phyloP scores from a whole-genome alignment of 2,329 filamentous ascomycete genomes.

The Neodidymelliopsis sp. region DNA sequence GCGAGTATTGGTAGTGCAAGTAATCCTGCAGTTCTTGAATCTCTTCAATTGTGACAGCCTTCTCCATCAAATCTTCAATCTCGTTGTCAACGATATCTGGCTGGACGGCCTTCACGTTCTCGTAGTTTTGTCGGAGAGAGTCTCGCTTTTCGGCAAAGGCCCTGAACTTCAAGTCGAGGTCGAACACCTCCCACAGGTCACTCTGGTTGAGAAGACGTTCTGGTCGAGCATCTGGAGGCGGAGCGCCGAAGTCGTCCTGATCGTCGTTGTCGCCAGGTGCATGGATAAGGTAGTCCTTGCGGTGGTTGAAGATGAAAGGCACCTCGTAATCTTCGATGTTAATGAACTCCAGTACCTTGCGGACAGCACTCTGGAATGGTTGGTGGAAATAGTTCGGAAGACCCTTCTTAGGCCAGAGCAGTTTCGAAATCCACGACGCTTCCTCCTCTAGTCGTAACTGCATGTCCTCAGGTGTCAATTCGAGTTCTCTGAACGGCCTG shows the following conservation, averaged over 20 bases:
- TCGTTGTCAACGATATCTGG: slow-evolving; percentile 73
- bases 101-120: slow-evolving; percentile 68
- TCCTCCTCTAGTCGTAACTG: slow-evolving; percentile 74
- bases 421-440: slow-evolving; percentile 86
- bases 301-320: slow-evolving; percentile 96
- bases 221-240: slow-evolving; percentile 74
- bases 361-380: slow-evolving; percentile 86
- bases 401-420: slow-evolving; percentile 88
- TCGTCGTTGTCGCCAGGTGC: slow-evolving; percentile 70
- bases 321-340: slow-evolving; percentile 94
- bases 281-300: slow-evolving; percentile 96
- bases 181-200: slow-evolving; percentile 93
- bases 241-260: slow-evolving; percentile 69
- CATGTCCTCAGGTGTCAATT: slow-evolving; percentile 80
- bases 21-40: slow-evolving; percentile 97
- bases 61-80: slow-evolving; percentile 81
- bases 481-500: slow-evolving; percentile 83
- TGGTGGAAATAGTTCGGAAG: slow-evolving; percentile 74
- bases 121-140: slow-evolving; percentile 78
- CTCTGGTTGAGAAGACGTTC: slow-evolving; percentile 91
- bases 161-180: slow-evolving; percentile 93
- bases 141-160: slow-evolving; percentile 93
- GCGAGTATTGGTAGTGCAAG: slow-evolving; percentile 89
- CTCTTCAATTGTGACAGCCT: slow-evolving; percentile 88
- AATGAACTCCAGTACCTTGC: slow-evolving; percentile 94